Evolutionary conservation across 2,329 filamentous ascomycete genomes (phyloP).

Genomic region (Botrytis cinerea): DNA sequence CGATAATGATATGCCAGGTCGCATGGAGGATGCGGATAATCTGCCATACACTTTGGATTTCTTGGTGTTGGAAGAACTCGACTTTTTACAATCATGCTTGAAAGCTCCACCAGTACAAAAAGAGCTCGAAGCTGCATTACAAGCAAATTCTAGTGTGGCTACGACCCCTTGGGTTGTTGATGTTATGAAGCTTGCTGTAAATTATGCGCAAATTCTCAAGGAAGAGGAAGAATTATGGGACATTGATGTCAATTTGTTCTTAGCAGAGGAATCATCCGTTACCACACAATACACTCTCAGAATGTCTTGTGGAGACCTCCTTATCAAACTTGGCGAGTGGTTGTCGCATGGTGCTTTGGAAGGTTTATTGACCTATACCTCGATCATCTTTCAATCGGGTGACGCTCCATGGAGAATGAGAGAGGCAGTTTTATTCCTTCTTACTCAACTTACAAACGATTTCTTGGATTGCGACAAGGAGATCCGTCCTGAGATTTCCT

Average conservation of each 20-base stretch:
- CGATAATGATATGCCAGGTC: conserved; percentile 78
- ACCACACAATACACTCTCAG: conserved; percentile 95
- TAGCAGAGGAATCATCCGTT: conserved; percentile 92
- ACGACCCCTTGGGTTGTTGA: conserved; percentile 81
- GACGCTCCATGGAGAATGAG: conserved; percentile 60
- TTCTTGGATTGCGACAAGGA: conserved; percentile 75
- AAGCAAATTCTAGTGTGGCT: conserved; percentile 58
- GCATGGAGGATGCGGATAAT: conserved; percentile 84
- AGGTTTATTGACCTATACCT: conserved; percentile 75
- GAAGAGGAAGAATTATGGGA: conserved; percentile 97
- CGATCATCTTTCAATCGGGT: conserved; percentile 66
- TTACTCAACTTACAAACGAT: conserved; percentile 81
- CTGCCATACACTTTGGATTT: conserved; percentile 96
- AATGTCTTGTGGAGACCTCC: conserved; percentile 86
- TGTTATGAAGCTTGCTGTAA: conserved; percentile 80
- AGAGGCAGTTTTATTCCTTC: conserved; percentile 80
- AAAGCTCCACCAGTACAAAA: conserved; percentile 85
- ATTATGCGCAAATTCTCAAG: conserved; percentile 84
- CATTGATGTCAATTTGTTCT: conserved; percentile 91
- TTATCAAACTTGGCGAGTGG: conserved; percentile 94
- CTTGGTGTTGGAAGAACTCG: conserved; percentile 87
- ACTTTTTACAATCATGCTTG: conserved; percentile 90
- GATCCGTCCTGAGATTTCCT: conserved; percentile 68
- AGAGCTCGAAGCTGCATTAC: conserved; percentile 80
- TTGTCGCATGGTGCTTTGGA: conserved; percentile 74